Evolutionary conservation across 2,329 filamentous ascomycete species (phyloP), one percentile per base, ranked within the genome.

Genomic region (Clonostachys chloroleuca): DNA sequence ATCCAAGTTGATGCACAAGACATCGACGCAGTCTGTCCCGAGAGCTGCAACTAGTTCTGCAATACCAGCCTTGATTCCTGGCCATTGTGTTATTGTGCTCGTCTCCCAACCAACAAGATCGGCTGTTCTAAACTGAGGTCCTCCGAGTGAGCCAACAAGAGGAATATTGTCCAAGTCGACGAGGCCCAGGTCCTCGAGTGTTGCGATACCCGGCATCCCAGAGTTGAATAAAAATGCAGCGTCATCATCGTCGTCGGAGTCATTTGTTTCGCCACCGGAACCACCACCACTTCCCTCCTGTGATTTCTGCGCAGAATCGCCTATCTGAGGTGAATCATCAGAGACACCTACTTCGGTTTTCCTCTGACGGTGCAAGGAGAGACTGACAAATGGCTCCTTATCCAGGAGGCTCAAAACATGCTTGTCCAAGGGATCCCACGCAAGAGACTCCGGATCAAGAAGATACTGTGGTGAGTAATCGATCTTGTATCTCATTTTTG

Each of bases 401-500:
- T 85, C 79, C 34, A 78, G 68, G 9, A 77, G 55, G 3, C 56
- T 62, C 42, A 83, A 60, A 2, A 80, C 59, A 4, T 72, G 66
- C 35, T 73, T 66, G 53, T 83, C 76, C 17, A 89, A 61, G 0
- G 70, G 68, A 52, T 84, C 72, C 86, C 86, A 90, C 9, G 66
- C 60, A 52, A 84, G 71, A 1, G 75, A 77, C 51, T 83, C 79
- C 0, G 86, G 85, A 53, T 92, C 86, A 12, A 92, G 74, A 12
- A 94, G 76, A 57, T 84, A 80, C 59, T 90, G 86, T 2, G 87
- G 88, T 12, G 75, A 73, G 61, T 88, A 94, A 59, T 91, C 85
- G 49, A 84, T 86, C 70, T 94, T 94, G 71, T 94, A 94, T 55
- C 77, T 75, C 89, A 94, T 92, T 70, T 94, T 94, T 46, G 79